phyloP scores from a whole-genome alignment of 176 grass and related monocot species.

The Hyparrhenia diplandra region DNA sequence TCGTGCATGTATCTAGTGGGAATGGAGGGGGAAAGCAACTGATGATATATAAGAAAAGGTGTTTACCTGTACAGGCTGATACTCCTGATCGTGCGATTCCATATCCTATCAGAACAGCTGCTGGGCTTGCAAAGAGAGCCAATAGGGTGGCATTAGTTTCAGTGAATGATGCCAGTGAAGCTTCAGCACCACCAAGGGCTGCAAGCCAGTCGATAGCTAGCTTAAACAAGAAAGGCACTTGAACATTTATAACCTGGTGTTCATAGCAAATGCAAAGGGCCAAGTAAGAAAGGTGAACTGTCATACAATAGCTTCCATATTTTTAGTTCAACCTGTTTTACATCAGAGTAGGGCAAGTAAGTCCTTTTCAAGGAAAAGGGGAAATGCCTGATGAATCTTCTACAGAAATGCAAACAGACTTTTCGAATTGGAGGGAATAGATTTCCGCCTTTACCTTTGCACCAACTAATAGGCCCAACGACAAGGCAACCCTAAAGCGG shows the following conservation, averaged over 20 bases:
- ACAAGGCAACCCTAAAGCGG: conserved; percentile 74
- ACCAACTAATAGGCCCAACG: conserved; percentile 76
- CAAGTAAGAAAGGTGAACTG: conserved; percentile 24
- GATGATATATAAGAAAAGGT: background rate
- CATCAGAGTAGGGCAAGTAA: conserved; percentile 6
- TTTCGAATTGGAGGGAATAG: background rate
- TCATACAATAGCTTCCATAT: conserved; percentile 11
- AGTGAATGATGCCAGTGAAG: conserved; percentile 79
- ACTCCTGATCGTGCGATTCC: conserved; percentile 93
- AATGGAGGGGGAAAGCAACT: background rate
- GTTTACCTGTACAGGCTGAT: conserved; percentile 84
- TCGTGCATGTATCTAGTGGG: background rate
- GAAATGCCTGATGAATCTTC: background rate
- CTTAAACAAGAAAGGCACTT: conserved; percentile 99
- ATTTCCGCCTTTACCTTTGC: conserved; percentile 67
- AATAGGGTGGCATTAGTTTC: conserved; percentile 88
- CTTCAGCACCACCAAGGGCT: conserved; percentile 63
- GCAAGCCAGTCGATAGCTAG: conserved; percentile 95
- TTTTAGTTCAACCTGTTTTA: conserved; percentile 9
- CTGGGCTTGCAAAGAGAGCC: conserved; percentile 96
- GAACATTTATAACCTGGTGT: conserved; percentile 98
- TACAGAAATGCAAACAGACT: background rate
- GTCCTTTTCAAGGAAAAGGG: background rate
- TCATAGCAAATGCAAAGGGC: conserved; percentile 37
- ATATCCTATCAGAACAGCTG: conserved; percentile 95